Percentiles rank a stretch among this genome's conserved stretches.
phyloP scores from a whole-genome alignment of 1,284 basidiomycete genomes.

The Trichosporon inkin region DNA sequence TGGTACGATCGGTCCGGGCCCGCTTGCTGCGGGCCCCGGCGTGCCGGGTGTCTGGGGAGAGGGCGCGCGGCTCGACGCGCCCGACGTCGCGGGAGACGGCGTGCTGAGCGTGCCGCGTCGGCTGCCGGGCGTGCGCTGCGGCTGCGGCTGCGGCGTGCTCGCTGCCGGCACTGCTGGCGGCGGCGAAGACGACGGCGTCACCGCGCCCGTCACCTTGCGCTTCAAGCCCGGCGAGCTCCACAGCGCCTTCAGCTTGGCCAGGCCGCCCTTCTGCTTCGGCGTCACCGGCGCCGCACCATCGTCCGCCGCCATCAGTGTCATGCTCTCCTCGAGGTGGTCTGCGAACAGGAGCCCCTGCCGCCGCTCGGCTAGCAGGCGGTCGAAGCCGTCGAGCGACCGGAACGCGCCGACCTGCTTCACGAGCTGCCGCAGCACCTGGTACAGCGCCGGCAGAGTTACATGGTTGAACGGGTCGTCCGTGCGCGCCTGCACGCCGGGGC shows the following conservation, averaged over 20 bases:
- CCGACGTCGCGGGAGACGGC: not conserved
- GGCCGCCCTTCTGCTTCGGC: slow-evolving; percentile 4
- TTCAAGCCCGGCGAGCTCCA: not conserved
- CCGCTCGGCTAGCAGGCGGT: slow-evolving; percentile 76
- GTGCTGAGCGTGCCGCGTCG: not conserved
- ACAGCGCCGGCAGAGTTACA: slow-evolving; percentile 59
- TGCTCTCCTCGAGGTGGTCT: slow-evolving; percentile 86
- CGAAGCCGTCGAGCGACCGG: slow-evolving; percentile 61
- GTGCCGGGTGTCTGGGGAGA: not conserved
- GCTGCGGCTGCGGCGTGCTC: slow-evolving; percentile 9
- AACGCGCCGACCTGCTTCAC: slow-evolving; percentile 55
- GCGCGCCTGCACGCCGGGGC: slow-evolving; percentile 9
- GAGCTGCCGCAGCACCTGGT: slow-evolving; percentile 71
- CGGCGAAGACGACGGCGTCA: not conserved
- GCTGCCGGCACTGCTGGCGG: not conserved
- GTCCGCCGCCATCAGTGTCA: slow-evolving; percentile 57
- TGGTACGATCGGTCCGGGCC: slow-evolving; percentile 1
- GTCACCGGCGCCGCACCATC: not conserved
- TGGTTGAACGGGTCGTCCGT: slow-evolving; percentile 10
- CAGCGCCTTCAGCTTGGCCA: slow-evolving; percentile 3
- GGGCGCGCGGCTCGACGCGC: not conserved
- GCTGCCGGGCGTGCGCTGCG: not conserved
- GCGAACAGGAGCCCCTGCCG: slow-evolving; percentile 84
- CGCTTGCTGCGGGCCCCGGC: not conserved
- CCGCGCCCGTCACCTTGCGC: not conserved